These are phyloP conservation scores for Hypericum perforatum DNA, from an alignment of 345 rosid genomes.

Conservation along the genomic window DNA sequence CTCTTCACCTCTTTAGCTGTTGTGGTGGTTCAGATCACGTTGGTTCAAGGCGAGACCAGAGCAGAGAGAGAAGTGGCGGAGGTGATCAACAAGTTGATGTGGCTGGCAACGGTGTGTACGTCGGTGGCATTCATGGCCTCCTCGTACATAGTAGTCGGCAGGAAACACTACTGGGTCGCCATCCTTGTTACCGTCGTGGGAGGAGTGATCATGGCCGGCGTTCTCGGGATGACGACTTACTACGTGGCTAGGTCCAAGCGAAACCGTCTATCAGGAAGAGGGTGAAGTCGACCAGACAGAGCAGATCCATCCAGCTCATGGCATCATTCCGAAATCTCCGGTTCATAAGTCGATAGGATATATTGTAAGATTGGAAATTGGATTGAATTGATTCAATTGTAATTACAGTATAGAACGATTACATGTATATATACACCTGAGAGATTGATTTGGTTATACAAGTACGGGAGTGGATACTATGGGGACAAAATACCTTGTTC, in stretches of 20 bases:
- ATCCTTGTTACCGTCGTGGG: constrained; percentile 71
- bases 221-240: constrained; percentile 86
- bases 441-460: too few relatives aligned
- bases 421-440: too few relatives aligned
- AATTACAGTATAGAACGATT: too few relatives aligned
- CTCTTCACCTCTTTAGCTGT: constrained; percentile 93
- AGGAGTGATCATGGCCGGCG: constrained; percentile 81
- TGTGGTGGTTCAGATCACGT: constrained; percentile 88
- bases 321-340: constrained; percentile 66
- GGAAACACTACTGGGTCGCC: constrained; percentile 65
- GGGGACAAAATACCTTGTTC: too few relatives aligned
- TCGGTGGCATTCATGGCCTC: constrained; percentile 92
- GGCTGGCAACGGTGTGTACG: constrained; percentile 94
- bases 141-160: constrained; percentile 82
- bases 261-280: constrained; percentile 53
- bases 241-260: constrained; percentile 80
- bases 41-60: constrained; percentile 92
- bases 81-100: constrained; percentile 90
- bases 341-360: constrained; percentile 72
- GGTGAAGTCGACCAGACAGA: constrained; percentile 49
- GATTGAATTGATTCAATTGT: too few relatives aligned
- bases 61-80: constrained; percentile 82
- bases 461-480: too few relatives aligned
- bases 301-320: constrained; percentile 84
- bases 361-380: too few relatives aligned